phyloP scores from a whole-genome alignment of 2,329 filamentous ascomycete species.

The Cercospora beticola region DNA sequence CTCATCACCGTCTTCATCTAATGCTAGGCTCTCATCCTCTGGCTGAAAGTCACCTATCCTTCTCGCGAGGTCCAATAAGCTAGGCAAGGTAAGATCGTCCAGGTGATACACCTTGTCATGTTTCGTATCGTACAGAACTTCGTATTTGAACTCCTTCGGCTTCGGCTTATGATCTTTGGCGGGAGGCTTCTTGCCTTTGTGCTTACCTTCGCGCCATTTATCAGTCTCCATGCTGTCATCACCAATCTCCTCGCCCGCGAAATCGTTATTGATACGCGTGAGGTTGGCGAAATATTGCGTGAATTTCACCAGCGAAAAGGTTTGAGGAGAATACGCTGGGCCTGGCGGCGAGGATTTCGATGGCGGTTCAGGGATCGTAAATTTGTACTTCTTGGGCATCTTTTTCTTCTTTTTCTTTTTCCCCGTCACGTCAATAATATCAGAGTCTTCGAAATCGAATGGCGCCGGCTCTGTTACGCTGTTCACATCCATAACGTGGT shows the following conservation, averaged over 20 bases:
- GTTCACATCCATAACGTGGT: background rate
- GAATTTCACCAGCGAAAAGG: slow-evolving; percentile 75
- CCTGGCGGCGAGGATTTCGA: slow-evolving; percentile 72
- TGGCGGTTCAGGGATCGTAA: slow-evolving; percentile 66
- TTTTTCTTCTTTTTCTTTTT: slow-evolving; percentile 54
- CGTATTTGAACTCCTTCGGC: slow-evolving; percentile 66
- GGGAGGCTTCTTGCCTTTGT: slow-evolving; percentile 57
- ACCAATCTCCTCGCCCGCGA: slow-evolving; percentile 34
- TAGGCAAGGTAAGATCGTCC: slow-evolving; percentile 79
- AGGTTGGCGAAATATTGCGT: slow-evolving; percentile 93
- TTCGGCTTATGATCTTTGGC: slow-evolving; percentile 53
- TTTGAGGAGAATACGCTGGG: slow-evolving; percentile 84
- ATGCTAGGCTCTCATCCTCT: slow-evolving; percentile 28
- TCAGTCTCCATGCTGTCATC: slow-evolving; percentile 32
- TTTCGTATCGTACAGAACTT: slow-evolving; percentile 84
- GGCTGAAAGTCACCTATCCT: slow-evolving; percentile 64
- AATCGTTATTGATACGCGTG: slow-evolving; percentile 80
- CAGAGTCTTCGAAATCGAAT: slow-evolving; percentile 21
- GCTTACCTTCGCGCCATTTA: slow-evolving; percentile 65
- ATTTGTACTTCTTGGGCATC: slow-evolving; percentile 53
- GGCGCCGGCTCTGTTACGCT: slow-evolving; percentile 23
- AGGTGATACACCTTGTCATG: slow-evolving; percentile 73
- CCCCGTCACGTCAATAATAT: slow-evolving; percentile 43
- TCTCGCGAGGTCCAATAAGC: slow-evolving; percentile 74
- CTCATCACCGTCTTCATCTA: slow-evolving; percentile 34